Evolutionary conservation across 2,329 filamentous ascomycete genomes (phyloP).

Genomic region (Aureobasidium vineae): DNA sequence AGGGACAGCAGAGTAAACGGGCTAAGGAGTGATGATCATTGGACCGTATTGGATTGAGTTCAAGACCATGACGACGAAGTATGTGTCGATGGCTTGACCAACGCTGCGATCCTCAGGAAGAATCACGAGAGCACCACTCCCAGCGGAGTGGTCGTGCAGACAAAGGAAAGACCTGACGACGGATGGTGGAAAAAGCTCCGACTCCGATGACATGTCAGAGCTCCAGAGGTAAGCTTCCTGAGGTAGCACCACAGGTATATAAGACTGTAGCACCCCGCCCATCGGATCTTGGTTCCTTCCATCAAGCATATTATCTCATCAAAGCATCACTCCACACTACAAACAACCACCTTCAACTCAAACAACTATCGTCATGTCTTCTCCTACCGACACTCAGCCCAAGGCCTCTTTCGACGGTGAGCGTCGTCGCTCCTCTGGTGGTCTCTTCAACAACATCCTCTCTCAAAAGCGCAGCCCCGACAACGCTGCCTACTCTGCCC

Average conservation of each 20-base stretch:
- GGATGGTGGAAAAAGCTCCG: slow-evolving; percentile 7
- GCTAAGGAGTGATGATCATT: not conserved
- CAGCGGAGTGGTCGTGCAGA: slow-evolving; percentile 12
- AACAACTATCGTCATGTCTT: slow-evolving; percentile 25
- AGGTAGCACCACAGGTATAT: slow-evolving; percentile 23
- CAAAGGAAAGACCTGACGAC: slow-evolving; percentile 11
- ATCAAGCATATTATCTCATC: not conserved
- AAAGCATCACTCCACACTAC: not conserved
- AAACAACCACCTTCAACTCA: not conserved
- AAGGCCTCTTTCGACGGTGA: slow-evolving; percentile 19
- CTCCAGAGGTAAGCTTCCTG: slow-evolving; percentile 8
- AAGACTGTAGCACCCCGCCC: slow-evolving; percentile 1
- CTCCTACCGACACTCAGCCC: slow-evolving; percentile 21
- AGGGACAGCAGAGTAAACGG: not conserved
- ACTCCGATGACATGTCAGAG: not conserved
- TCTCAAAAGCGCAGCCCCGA: slow-evolving; percentile 29
- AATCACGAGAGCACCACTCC: slow-evolving; percentile 22
- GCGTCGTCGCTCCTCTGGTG: slow-evolving; percentile 27
- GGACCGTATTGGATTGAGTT: slow-evolving; percentile 3
- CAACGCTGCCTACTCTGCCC: slow-evolving; percentile 27
- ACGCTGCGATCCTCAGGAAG: slow-evolving; percentile 18
- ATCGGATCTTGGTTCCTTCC: not conserved
- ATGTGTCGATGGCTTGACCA: slow-evolving; percentile 22
- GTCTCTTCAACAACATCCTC: slow-evolving; percentile 30
- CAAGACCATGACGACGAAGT: slow-evolving; percentile 19